Conservation (phyloP, 2,329 filamentous ascomycete genomes). For the Verticillium albo-atrum region DNA sequence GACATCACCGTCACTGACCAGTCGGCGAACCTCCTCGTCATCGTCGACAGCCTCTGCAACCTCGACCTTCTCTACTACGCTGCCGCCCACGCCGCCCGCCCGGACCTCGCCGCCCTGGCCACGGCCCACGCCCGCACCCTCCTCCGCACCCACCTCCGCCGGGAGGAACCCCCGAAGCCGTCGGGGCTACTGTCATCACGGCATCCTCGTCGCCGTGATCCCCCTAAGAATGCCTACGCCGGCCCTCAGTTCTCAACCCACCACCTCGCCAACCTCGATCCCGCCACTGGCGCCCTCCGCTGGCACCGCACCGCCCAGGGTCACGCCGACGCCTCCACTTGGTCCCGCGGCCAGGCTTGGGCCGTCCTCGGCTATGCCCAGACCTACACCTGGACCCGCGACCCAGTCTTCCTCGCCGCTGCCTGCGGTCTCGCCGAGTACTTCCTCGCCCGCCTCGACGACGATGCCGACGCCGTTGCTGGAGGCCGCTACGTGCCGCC, state of each 20-base stretch:
- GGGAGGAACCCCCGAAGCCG: constrained; percentile 16
- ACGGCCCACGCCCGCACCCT: constrained; percentile 33
- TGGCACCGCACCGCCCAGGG: constrained; percentile 40
- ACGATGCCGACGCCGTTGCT: too few species aligned
- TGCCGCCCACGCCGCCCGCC: constrained; percentile 23
- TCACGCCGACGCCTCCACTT: constrained; percentile 37
- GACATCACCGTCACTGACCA: constrained; percentile 19
- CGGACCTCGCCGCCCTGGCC: constrained; percentile 26
- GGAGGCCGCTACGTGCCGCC: constrained; percentile 24
- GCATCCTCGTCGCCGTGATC: too few species aligned
- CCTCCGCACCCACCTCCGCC: constrained; percentile 30
- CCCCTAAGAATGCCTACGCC: constrained; percentile 9
- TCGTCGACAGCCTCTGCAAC: constrained; percentile 39
- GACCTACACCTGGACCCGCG: constrained; percentile 42
- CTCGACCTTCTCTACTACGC: constrained; percentile 33
- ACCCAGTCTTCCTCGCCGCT: constrained; percentile 32
- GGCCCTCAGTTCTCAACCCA: constrained; percentile 23
- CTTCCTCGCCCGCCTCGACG: constrained; percentile 35
- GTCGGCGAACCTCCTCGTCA: constrained; percentile 28
- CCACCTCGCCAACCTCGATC: constrained; percentile 43
- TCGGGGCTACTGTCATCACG: not conserved
- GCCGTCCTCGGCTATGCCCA: constrained; percentile 43
- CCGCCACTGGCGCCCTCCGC: constrained; percentile 30
- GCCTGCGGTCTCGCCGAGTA: constrained; percentile 40
- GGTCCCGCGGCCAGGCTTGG: constrained; percentile 47